phyloP scores from a whole-genome alignment of 164 flowering plant genomes.

The Magnolia officinalis region DNA sequence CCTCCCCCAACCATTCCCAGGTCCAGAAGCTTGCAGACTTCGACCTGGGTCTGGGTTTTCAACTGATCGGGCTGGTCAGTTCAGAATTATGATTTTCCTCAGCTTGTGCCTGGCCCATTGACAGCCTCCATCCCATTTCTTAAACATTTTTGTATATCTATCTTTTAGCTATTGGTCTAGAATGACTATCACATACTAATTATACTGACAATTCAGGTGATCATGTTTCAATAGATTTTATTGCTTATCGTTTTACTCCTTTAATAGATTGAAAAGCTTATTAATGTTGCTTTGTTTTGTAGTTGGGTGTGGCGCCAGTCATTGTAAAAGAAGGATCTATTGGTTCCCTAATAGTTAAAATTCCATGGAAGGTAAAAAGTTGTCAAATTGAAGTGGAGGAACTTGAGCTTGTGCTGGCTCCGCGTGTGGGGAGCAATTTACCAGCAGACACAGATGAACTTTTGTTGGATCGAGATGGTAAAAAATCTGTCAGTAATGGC shows the following conservation, averaged over 20 bases:
- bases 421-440: conserved; percentile 19
- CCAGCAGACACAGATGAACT: conserved; percentile 22
- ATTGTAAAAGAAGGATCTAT: conserved; percentile 84
- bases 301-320: conserved; percentile 61
- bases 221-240: neutral
- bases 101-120: no score
- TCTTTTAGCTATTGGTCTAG: no score
- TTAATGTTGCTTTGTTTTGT: conserved; percentile 15
- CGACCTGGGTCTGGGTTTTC: no score
- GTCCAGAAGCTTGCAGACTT: no score
- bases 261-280: neutral
- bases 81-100: no score
- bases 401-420: conserved; percentile 76
- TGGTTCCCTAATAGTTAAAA: conserved; percentile 52
- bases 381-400: conserved; percentile 81
- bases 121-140: no score
- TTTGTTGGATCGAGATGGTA: conserved; percentile 23
- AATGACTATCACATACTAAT: no score
- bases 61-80: no score
- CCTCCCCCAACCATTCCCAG: no score
- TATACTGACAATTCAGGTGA: no score
- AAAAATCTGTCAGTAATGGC: conserved; percentile 15
- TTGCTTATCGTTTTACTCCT: neutral
- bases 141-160: no score
- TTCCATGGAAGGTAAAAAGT: conserved; percentile 77